These are phyloP conservation scores for Leccinum rimulosum DNA, from an alignment of 768 basidiomycete species.

Conservation along the genomic window DNA sequence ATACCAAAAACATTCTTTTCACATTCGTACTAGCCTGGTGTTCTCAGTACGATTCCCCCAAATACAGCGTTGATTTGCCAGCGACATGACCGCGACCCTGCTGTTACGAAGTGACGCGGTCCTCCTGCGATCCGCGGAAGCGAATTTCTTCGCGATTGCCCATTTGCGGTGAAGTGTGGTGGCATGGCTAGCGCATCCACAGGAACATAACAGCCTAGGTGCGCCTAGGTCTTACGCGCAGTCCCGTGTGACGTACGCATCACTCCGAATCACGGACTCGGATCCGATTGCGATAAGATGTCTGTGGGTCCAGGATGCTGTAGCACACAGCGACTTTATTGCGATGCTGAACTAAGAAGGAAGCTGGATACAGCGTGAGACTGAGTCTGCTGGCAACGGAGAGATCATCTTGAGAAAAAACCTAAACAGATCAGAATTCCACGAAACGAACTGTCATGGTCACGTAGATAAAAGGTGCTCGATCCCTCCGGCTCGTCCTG, in stretches of 20 bases:
- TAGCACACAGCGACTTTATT: not conserved
- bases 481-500: not conserved
- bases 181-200: not conserved
- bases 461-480: conserved; percentile 15
- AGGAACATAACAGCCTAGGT: not conserved
- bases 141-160: not conserved
- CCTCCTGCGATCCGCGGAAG: conserved; percentile 13
- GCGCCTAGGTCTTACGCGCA: not conserved
- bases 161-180: not conserved
- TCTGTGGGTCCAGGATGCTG: conserved; percentile 25
- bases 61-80: conserved; percentile 9
- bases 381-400: not conserved
- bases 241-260: not conserved
- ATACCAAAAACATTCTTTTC: conserved; percentile 3
- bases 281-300: conserved; percentile 19
- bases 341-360: not conserved
- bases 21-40: conserved; percentile 18
- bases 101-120: not conserved
- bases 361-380: conserved; percentile 12
- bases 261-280: not conserved
- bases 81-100: conserved; percentile 11
- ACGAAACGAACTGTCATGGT: conserved; percentile 5
- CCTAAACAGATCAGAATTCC: not conserved
- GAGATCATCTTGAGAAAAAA: conserved; percentile 18
- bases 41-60: not conserved